These are phyloP conservation scores for Lophium mytilinum DNA, from an alignment of 495 filamentous ascomycete genomes.

Conservation along the genomic window DNA sequence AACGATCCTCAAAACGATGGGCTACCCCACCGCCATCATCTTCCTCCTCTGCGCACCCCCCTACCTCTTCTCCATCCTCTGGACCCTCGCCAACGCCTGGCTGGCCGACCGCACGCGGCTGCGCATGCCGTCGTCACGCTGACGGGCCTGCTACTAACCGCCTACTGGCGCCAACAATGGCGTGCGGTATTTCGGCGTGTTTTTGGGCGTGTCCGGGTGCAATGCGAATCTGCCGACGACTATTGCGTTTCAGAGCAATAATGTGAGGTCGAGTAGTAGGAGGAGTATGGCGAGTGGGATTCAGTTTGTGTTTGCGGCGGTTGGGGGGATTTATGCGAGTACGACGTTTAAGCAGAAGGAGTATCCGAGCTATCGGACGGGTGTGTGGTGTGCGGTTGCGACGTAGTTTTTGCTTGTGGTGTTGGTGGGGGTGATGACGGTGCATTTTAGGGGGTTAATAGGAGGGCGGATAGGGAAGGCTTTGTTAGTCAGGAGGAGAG, in stretches of 20 bases:
- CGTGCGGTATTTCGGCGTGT: slow-evolving; percentile 16
- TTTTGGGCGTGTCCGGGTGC: slow-evolving; percentile 14
- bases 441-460: slow-evolving; percentile 10
- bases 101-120: slow-evolving; percentile 7
- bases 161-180: slow-evolving; percentile 11
- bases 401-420: slow-evolving; percentile 14
- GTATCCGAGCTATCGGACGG: slow-evolving; percentile 12
- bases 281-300: slow-evolving; percentile 10
- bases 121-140: slow-evolving; percentile 11
- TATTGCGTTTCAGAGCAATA: slow-evolving; percentile 20
- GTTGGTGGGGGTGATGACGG: slow-evolving; percentile 4
- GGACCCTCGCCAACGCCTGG: slow-evolving; percentile 10
- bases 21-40: not conserved
- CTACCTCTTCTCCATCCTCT: slow-evolving; percentile 11
- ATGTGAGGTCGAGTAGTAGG: slow-evolving; percentile 10
- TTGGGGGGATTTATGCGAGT: slow-evolving; percentile 20
- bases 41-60: slow-evolving; percentile 16
- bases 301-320: slow-evolving; percentile 17
- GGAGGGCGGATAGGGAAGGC: slow-evolving; percentile 4
- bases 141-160: slow-evolving; percentile 14
- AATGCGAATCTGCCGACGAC: slow-evolving; percentile 17
- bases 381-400: slow-evolving; percentile 14
- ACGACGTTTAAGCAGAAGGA: slow-evolving; percentile 20
- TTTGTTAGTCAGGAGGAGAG: slow-evolving; percentile 11
- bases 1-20: slow-evolving; percentile 11